Percentiles rank a stretch among this genome's conserved stretches.
These are phyloP conservation scores for Arabidopsis lyrata DNA, from an alignment of 441 rosid genomes.

Conservation along the genomic window DNA sequence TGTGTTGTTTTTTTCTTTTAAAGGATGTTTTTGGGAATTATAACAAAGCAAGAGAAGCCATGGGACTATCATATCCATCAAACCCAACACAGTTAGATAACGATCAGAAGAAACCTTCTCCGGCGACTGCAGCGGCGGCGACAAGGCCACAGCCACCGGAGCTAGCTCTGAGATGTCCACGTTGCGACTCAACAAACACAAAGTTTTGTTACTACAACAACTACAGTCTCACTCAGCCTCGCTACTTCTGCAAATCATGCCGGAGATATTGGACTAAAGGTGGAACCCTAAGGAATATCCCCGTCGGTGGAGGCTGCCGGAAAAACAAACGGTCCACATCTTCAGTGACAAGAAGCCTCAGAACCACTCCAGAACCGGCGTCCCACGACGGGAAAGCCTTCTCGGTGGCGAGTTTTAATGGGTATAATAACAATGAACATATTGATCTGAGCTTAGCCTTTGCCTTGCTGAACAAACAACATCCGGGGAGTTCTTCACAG, in stretches of 20 bases:
- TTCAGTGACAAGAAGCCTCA: conserved; percentile 59
- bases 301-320: conserved; percentile 92
- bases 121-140: conserved; percentile 1
- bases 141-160: conserved; percentile 74
- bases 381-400: conserved; percentile 43
- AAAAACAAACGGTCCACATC: conserved; percentile 75
- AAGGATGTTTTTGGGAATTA: conserved; percentile 43
- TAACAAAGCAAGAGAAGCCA: conserved; percentile 40
- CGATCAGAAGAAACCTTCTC: conserved; percentile 40
- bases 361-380: conserved; percentile 47
- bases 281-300: conserved; percentile 87
- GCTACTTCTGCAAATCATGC: conserved; percentile 95
- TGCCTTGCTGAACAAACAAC: conserved; percentile 70
- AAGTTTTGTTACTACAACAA: conserved; percentile 98
- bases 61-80: conserved; percentile 35
- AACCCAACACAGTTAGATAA: conserved; percentile 34
- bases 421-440: conserved; percentile 52
- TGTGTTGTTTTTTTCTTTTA: neutral
- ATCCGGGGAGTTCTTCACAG: conserved; percentile 46
- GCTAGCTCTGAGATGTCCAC: conserved; percentile 77
- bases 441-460: conserved; percentile 74
- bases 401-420: conserved; percentile 48
- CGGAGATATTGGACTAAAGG: conserved; percentile 97
- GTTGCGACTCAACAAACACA: conserved; percentile 93
- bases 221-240: conserved; percentile 91